A percentile compares a stretch with the other conserved stretches of the same genome.
These are phyloP conservation scores for Fonsecaea pugnacius DNA, from an alignment of 2,329 filamentous ascomycete species.

Conservation along the genomic window DNA sequence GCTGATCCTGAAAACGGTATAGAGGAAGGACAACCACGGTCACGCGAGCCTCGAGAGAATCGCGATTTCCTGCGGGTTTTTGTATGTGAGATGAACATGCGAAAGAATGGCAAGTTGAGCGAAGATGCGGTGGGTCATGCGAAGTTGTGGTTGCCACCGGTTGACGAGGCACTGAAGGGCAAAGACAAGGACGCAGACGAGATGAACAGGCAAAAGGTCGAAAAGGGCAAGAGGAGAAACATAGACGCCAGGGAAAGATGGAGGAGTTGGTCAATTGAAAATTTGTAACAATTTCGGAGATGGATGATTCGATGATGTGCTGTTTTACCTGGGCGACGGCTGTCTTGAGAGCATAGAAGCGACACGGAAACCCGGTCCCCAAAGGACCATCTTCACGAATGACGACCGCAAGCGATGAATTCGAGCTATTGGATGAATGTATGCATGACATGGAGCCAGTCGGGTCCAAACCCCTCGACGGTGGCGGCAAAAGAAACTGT, in stretches of 20 bases:
- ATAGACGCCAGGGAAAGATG: constrained; percentile 16
- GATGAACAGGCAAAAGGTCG: not conserved
- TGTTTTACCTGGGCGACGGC: not conserved
- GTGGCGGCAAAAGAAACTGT: not conserved
- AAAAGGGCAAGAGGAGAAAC: not conserved
- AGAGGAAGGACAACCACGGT: constrained; percentile 48
- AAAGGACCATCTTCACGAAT: not conserved
- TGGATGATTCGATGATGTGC: constrained; percentile 1
- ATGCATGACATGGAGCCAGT: not conserved
- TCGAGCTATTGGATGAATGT: not conserved
- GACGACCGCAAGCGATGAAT: constrained; percentile 3
- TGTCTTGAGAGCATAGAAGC: not conserved
- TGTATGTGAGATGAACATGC: constrained; percentile 71
- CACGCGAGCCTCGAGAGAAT: constrained; percentile 67
- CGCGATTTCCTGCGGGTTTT: constrained; percentile 67
- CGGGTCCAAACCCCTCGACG: not conserved
- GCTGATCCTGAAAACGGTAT: constrained; percentile 20
- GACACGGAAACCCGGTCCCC: not conserved
- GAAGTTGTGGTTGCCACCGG: constrained; percentile 64
- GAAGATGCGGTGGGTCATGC: constrained; percentile 60
- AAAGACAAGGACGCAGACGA: constrained; percentile 13
- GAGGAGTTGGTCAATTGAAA: constrained; percentile 26
- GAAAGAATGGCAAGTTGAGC: constrained; percentile 65
- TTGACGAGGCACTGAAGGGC: constrained; percentile 41
- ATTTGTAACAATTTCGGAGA: constrained; percentile 20